Percentiles rank a stretch among this genome's conserved stretches.
Conservation (phyloP, 129 eudicot genomes). For the Pulicaria dysenterica region DNA sequence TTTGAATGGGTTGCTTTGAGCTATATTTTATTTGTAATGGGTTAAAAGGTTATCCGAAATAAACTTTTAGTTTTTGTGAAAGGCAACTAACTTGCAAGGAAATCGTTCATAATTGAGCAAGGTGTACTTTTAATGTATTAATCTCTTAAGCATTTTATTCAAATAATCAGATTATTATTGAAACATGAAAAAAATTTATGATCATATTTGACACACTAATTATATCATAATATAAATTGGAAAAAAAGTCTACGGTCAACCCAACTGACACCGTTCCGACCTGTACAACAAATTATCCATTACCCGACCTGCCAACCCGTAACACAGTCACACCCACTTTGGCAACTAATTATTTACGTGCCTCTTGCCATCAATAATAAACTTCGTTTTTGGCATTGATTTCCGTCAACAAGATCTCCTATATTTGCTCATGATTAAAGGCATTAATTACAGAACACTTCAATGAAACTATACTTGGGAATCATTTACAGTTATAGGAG, state of each 20-base stretch:
- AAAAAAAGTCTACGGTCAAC: not conserved
- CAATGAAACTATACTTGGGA: constrained; percentile 6
- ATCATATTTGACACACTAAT: not conserved
- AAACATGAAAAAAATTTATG: not conserved
- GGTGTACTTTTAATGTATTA: not conserved
- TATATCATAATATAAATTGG: not conserved
- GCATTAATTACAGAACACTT: constrained; percentile 3
- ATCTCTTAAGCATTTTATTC: not conserved
- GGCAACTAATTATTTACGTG: not conserved
- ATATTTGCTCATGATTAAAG: not conserved
- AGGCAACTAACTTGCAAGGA: not conserved
- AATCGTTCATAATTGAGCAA: not conserved
- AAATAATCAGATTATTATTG: constrained; percentile 3
- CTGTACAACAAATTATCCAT: not conserved
- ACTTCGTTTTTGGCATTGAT: not conserved
- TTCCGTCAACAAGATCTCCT: not conserved
- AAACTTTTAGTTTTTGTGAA: not conserved
- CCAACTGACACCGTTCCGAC: not conserved
- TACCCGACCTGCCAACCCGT: not conserved
- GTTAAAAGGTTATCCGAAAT: constrained; percentile 5
- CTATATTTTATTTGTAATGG: not conserved
- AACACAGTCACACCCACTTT: not conserved
- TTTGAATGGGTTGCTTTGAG: not conserved
- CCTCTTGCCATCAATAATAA: not conserved
- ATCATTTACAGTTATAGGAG: not conserved